Conservation (phyloP, 208 protist species). For the Leishmania lainsoni region DNA sequence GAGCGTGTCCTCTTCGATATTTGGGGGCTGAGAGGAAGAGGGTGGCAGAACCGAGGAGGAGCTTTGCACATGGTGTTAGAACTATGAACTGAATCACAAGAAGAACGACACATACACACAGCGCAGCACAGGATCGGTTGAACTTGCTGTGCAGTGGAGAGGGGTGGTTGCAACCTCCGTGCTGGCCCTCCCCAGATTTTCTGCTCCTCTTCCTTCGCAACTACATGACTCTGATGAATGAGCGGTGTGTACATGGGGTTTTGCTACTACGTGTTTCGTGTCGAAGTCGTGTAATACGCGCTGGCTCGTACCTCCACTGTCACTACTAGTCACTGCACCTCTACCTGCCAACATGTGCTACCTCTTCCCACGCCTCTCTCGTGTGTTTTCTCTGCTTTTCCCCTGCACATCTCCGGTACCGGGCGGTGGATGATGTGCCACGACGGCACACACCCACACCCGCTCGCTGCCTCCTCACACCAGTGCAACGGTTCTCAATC, state of each 20-base stretch:
- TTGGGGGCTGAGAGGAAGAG: not conserved
- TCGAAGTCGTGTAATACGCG: not conserved
- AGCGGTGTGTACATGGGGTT: no score
- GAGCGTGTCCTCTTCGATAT: not conserved
- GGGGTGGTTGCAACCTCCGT: not conserved
- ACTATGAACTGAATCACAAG: not conserved
- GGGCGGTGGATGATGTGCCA: no score
- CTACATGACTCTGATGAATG: no score
- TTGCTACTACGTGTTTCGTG: not conserved
- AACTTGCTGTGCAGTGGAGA: not conserved
- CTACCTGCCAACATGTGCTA: not conserved
- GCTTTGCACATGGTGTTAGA: not conserved
- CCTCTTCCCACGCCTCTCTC: conserved; percentile 6
- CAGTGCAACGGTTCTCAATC: not conserved
- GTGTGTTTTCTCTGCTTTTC: conserved; percentile 1
- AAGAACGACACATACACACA: not conserved
- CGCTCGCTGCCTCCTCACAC: not conserved
- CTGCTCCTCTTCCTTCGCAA: not conserved
- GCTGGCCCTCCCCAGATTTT: not conserved
- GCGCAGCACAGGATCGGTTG: not conserved
- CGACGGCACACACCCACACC: not conserved
- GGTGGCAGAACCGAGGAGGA: not conserved
- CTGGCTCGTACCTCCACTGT: not conserved
- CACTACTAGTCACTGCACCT: not conserved
- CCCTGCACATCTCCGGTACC: not conserved